A percentile compares a stretch with the other conserved stretches of the same genome.
phyloP scores from a whole-genome alignment of 164 flowering plant species.

The Stephania japonica region DNA sequence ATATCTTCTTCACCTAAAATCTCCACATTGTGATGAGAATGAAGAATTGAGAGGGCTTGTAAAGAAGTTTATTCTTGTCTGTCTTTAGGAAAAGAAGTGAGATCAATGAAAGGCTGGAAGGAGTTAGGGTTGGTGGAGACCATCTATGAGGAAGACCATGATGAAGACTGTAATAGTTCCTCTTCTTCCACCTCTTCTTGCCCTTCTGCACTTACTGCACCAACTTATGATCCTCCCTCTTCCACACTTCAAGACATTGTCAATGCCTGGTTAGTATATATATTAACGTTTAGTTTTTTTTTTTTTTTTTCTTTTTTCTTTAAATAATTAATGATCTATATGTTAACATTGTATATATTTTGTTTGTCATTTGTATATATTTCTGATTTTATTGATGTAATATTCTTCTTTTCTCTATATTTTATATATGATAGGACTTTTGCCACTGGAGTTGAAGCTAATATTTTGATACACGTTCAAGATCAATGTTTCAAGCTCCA shows the following conservation, averaged over 20 bases:
- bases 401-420: background rate
- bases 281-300: too few species aligned
- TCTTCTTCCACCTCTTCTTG: constrained; percentile 25
- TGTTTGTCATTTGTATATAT: background rate
- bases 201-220: constrained; percentile 23
- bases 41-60: background rate
- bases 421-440: constrained; percentile 30
- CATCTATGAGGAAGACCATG: constrained; percentile 63
- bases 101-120: constrained; percentile 40
- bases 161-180: constrained; percentile 19
- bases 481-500: constrained; percentile 53
- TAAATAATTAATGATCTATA: background rate
- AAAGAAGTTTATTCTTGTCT: background rate
- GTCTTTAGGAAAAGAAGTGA: background rate
- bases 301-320: background rate
- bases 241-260: constrained; percentile 36
- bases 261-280: constrained; percentile 34
- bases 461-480: constrained; percentile 44
- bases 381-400: background rate
- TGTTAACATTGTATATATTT: background rate
- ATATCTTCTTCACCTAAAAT: background rate
- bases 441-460: constrained; percentile 33
- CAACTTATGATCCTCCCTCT: constrained; percentile 12
- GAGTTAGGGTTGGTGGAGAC: constrained; percentile 60
- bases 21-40: constrained; percentile 3